phyloP scores from a whole-genome alignment of 2,329 filamentous ascomycete genomes.

The Alternaria longipes region DNA sequence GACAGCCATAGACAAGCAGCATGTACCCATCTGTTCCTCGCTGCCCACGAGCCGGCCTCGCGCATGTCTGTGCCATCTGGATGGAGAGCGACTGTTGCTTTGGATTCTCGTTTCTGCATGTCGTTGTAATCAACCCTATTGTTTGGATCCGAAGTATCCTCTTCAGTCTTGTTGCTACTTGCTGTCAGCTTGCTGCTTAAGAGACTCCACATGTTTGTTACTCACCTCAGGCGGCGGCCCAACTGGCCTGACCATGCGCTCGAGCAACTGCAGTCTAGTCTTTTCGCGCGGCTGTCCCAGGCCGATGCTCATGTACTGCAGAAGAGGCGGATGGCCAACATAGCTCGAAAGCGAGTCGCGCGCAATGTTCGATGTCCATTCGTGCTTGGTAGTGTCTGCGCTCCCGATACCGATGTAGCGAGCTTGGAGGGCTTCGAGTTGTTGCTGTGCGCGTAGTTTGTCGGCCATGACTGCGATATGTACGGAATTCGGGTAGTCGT shows the following conservation, averaged over 20 bases:
- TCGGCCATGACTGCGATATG: constrained; percentile 70
- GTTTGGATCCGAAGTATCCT: not conserved
- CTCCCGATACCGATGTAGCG: constrained; percentile 97
- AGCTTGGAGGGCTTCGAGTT: constrained; percentile 94
- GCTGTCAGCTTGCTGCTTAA: constrained; percentile 13
- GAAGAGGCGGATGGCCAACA: constrained; percentile 85
- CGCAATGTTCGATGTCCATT: constrained; percentile 95
- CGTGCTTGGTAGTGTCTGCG: constrained; percentile 95
- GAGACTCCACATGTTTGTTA: not conserved
- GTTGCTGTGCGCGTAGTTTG: constrained; percentile 96
- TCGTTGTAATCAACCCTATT: not conserved
- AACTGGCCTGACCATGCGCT: constrained; percentile 73
- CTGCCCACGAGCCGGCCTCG: constrained; percentile 9
- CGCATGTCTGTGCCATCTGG: constrained; percentile 4
- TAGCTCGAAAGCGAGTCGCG: constrained; percentile 92
- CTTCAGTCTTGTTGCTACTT: constrained; percentile 35
- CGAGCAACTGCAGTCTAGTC: constrained; percentile 80
- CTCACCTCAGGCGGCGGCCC: constrained; percentile 70
- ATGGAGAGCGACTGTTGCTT: constrained; percentile 7
- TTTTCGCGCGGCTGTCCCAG: constrained; percentile 86
- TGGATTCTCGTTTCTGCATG: not conserved
- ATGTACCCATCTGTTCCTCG: constrained; percentile 11
- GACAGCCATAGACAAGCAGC: constrained; percentile 11
- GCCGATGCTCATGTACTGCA: constrained; percentile 89
- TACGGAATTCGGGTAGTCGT: not conserved